Base-by-base conservation (phyloP, 2,329 filamentous ascomycete genomes). In the Stenocarpella maydis region DNA sequence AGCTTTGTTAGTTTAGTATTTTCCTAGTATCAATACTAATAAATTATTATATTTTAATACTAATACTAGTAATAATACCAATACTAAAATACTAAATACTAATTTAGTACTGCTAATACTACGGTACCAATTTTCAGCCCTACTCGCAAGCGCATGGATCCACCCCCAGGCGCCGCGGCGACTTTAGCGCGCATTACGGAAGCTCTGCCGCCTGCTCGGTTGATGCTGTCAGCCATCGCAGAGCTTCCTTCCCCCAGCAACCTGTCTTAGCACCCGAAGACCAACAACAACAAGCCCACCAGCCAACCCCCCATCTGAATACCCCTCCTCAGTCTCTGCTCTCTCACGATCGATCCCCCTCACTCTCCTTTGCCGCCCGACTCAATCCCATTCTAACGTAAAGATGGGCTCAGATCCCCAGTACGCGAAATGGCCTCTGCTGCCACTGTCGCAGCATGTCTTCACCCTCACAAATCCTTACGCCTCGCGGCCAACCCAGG, bases 381-480 rank as follows among this genome's bases (percentile, higher is more conserved):
- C 39, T 49, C 31, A 24, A 10, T 26, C n/a, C 17, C 17, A 50
- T 19, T 68, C 74, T 72, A 73, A 19, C 54, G 37, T 14, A 78
- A 88, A 83, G 84, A 94, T 91, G 89, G 89, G 89, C 76, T 88
- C 92, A 78, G 93, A 96, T 82, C 92, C 92, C 74, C 93, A 94
- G 81, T 95, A 95, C 83, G 91, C 92, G 76, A 93, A 93, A 82
- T 95, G 92, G 84, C 93, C 93, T 72, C 86, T 94, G 81, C 89
- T 96, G 79, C 88, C 92, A 75, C 87, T 97, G 77, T 88, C 92
- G 72, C 93, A 96, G 84, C 90, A 94, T 79, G 92, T 96, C 82
- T 96, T 96, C 84, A 91, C 91, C 78, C 87, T 96, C 83, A 94
- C 92, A 78, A 95, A 95, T 81, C 89, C 92, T 75, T 91, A 92